A percentile compares a stretch with the other conserved stretches of the same genome.
Evolutionary conservation across 1,284 basidiomycete species (phyloP).

Genomic region (Wolfiporia cocos): DNA sequence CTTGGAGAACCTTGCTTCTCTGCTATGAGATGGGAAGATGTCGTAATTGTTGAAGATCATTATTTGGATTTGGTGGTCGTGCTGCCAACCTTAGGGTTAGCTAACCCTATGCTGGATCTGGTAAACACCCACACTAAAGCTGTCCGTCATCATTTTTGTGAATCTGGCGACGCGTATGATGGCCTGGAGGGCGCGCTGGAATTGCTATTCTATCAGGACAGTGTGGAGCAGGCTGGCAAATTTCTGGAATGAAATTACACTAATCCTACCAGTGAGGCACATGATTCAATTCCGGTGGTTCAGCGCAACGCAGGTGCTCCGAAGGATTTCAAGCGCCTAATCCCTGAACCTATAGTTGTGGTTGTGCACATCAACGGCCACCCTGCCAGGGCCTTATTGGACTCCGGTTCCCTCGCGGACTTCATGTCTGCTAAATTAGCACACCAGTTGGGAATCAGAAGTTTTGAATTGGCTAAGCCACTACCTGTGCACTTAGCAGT

Average conservation of each 20-base stretch:
- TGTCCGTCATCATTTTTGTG: too few relatives aligned
- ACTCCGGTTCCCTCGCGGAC: conserved; percentile 32
- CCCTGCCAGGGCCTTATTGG: conserved; percentile 23
- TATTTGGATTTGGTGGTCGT: not conserved
- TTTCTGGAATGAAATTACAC: not conserved
- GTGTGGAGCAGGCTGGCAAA: not conserved
- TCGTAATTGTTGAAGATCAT: conserved; percentile 1
- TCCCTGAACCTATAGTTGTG: conserved; percentile 12
- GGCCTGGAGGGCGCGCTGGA: conserved; percentile 8
- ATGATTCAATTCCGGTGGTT: not conserved
- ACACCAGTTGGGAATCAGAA: conserved; percentile 25
- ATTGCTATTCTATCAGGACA: not conserved
- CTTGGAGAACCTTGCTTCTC: too few relatives aligned
- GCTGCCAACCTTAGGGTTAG: not conserved
- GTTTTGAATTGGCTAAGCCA: conserved; percentile 18
- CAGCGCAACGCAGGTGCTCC: conserved; percentile 7
- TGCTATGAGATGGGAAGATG: not conserved
- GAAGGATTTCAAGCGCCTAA: conserved; percentile 7
- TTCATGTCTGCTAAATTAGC: conserved; percentile 33
- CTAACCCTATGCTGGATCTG: conserved; percentile 7
- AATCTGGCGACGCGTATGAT: too few relatives aligned
- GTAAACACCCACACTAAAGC: conserved; percentile 9
- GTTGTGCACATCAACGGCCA: conserved; percentile 29
- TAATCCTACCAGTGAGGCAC: not conserved
- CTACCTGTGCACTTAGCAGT: conserved; percentile 27